phyloP scores from a whole-genome alignment of 2,329 filamentous ascomycete species.

The Bipolaris bicolor region DNA sequence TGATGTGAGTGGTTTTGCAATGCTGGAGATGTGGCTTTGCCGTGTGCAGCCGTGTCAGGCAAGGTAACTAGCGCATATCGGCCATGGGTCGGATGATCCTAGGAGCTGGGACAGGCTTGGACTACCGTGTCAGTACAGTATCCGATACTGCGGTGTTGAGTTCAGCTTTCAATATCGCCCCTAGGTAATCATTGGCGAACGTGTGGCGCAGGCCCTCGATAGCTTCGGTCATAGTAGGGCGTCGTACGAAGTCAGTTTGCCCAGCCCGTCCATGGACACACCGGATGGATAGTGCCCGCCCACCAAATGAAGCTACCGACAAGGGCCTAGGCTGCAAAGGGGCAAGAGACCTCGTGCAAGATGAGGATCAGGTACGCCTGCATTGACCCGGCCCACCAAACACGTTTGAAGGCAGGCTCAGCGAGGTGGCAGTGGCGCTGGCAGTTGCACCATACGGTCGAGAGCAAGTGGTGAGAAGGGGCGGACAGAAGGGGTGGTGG shows the following conservation, averaged over 20 bases:
- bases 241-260: constrained; percentile 23
- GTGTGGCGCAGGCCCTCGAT: constrained; percentile 7
- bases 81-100: constrained; percentile 16
- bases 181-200: constrained; percentile 1
- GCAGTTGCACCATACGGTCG: neutral
- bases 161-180: neutral
- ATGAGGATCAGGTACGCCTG: constrained; percentile 32
- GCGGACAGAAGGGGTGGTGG: neutral
- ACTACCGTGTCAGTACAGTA: constrained; percentile 6
- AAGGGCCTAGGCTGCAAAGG: constrained; percentile 20
- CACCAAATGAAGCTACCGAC: constrained; percentile 25
- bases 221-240: neutral
- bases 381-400: constrained; percentile 30
- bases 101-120: constrained; percentile 4
- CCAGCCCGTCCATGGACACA: constrained; percentile 16
- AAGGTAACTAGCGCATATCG: constrained; percentile 8
- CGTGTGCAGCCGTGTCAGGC: constrained; percentile 11
- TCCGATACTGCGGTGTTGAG: constrained; percentile 4
- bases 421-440: constrained; percentile 4
- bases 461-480: neutral
- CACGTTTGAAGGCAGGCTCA: constrained; percentile 21
- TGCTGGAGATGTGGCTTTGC: constrained; percentile 11
- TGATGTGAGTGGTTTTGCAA: constrained; percentile 11
- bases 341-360: constrained; percentile 18
- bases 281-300: constrained; percentile 26